phyloP scores from a whole-genome alignment of 805 yeast species.

The Lipomyces japonicus region DNA sequence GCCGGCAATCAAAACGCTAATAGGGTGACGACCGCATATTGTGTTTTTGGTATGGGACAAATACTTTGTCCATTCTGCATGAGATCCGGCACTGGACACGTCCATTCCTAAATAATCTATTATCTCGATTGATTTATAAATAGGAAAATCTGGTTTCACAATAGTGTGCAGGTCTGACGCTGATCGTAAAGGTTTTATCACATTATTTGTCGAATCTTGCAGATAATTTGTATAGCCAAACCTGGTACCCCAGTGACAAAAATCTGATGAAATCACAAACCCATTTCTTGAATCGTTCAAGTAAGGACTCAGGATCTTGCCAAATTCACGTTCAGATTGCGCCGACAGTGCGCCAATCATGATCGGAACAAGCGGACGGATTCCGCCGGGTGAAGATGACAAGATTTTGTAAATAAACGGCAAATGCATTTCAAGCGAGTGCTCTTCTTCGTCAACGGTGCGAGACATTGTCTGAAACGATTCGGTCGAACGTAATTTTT shows the following conservation, averaged over 20 bases:
- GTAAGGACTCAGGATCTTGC: conserved; percentile 50
- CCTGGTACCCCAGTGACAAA: conserved; percentile 82
- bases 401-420: conserved; percentile 63
- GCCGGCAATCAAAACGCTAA: conserved; percentile 57
- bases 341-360: conserved; percentile 64
- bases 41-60: conserved; percentile 75
- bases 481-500: conserved; percentile 36
- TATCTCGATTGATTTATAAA: conserved; percentile 67
- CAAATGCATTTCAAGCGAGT: conserved; percentile 91
- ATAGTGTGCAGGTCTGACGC: neutral
- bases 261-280: conserved; percentile 82
- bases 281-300: conserved; percentile 54
- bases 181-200: conserved; percentile 5
- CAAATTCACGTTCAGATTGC: conserved; percentile 45
- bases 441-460: conserved; percentile 75
- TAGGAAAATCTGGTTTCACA: conserved; percentile 42
- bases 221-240: conserved; percentile 45
- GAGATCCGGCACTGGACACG: conserved; percentile 53
- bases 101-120: conserved; percentile 72
- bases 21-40: conserved; percentile 87
- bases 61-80: conserved; percentile 61
- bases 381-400: conserved; percentile 24
- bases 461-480: conserved; percentile 55
- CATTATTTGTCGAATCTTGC: conserved; percentile 16
- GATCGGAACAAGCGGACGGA: conserved; percentile 63